A percentile compares a stretch with the other conserved stretches of the same genome.
These are phyloP conservation scores for Casuarina glauca DNA, from an alignment of 306 rosid genomes.

Conservation along the genomic window DNA sequence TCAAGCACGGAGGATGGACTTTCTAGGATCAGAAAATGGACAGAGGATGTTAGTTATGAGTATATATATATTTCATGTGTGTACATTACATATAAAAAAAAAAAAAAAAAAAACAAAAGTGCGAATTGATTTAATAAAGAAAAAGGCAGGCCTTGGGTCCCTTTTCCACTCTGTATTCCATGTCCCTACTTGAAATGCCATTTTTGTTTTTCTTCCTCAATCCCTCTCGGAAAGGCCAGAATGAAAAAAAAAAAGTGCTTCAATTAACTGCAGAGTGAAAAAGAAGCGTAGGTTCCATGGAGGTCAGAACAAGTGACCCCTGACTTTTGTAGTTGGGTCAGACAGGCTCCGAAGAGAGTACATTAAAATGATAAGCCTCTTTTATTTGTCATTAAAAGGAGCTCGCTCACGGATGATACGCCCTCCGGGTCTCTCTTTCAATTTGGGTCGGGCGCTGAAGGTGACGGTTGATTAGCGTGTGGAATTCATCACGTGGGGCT, in stretches of 20 bases:
- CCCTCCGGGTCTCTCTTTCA: no score
- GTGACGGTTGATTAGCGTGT: slow-evolving; percentile 17
- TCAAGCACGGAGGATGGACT: no score
- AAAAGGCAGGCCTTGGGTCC: neutral
- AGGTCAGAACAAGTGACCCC: neutral
- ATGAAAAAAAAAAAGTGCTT: neutral
- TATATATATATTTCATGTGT: no score
- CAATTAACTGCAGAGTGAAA: neutral
- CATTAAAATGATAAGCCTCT: no score
- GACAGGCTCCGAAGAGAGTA: no score
- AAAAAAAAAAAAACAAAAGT: neutral
- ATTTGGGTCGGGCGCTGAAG: neutral
- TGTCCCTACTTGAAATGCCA: neutral
- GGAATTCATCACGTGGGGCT: slow-evolving; percentile 26
- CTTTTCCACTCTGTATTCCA: neutral
- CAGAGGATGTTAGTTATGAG: no score
- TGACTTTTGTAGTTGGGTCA: no score
- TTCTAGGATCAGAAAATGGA: no score
- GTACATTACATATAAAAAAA: neutral
- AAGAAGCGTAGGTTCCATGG: neutral
- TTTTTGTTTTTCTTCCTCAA: neutral
- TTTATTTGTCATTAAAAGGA: no score
- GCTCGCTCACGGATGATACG: no score
- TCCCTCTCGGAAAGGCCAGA: no score
- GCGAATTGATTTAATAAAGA: neutral